Conservation (phyloP, 306 rosid species). For the Clitoria ternatea region DNA sequence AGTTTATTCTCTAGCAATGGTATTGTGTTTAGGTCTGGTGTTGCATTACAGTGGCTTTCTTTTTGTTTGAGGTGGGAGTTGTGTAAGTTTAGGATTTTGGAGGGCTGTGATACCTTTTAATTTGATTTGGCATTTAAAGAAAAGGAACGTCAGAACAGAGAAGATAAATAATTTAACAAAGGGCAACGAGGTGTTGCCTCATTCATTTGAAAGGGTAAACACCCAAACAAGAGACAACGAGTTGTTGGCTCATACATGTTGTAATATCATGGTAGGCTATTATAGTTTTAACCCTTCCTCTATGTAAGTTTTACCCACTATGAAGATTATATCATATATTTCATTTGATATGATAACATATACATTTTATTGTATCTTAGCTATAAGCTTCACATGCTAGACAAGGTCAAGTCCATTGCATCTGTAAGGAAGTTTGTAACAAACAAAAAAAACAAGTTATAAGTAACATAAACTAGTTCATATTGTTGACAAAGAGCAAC, state of each 20-base stretch:
- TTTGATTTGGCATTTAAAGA: no score
- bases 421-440: conserved; percentile 67
- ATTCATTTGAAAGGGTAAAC: not conserved
- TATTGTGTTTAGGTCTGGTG: no score
- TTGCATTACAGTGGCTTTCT: no score
- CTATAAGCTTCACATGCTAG: conserved; percentile 47
- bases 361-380: not conserved
- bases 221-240: conserved; percentile 59
- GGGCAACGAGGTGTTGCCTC: not conserved
- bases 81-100: no score
- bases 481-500: not conserved
- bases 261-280: conserved; percentile 2
- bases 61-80: no score
- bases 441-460: not conserved
- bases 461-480: not conserved
- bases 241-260: conserved; percentile 55
- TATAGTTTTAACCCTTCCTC: conserved; percentile 4
- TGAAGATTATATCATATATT: conserved; percentile 4
- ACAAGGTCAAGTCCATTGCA: conserved; percentile 59
- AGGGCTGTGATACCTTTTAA: no score
- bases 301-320: not conserved
- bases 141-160: no score
- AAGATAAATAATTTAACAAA: not conserved
- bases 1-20: no score
- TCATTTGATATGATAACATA: not conserved